Conservation (phyloP, 2,329 filamentous ascomycete species). For the Fusarium sp. region DNA sequence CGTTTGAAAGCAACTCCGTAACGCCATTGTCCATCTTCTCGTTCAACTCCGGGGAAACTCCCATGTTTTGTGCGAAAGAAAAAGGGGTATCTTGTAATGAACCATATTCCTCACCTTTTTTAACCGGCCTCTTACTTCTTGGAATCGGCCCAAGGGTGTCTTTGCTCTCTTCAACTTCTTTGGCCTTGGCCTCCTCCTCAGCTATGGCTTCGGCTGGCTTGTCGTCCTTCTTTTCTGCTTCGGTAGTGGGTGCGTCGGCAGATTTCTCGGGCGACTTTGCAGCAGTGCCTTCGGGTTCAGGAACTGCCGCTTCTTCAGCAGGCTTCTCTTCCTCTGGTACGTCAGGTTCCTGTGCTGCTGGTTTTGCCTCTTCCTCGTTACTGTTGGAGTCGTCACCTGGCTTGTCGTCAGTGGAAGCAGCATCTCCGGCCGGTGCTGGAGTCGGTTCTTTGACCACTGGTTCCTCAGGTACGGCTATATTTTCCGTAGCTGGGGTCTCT, state of each 20-base stretch:
- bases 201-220: constrained; percentile 14
- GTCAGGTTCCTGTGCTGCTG: constrained; percentile 35
- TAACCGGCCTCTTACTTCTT: constrained; percentile 52
- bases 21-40: constrained; percentile 45
- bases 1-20: constrained; percentile 48
- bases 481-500: constrained; percentile 17
- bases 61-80: constrained; percentile 52
- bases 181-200: constrained; percentile 40
- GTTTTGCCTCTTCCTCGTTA: constrained; percentile 33
- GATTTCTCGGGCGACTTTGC: constrained; percentile 32
- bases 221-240: constrained; percentile 38
- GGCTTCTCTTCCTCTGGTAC: constrained; percentile 30
- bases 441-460: constrained; percentile 20
- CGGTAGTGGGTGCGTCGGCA: constrained; percentile 33
- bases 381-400: constrained; percentile 39
- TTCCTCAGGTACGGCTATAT: constrained; percentile 13
- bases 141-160: constrained; percentile 57
- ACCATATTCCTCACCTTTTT: constrained; percentile 60
- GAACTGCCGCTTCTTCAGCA: constrained; percentile 32
- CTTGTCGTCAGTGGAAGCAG: constrained; percentile 42
- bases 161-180: constrained; percentile 54
- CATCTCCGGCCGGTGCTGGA: constrained; percentile 26
- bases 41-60: constrained; percentile 47
- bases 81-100: constrained; percentile 55
- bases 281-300: constrained; percentile 36